A percentile compares a stretch with the other conserved stretches of the same genome.
Conservation (phyloP, 2,329 filamentous ascomycete genomes). For the Pyricularia sp. region DNA sequence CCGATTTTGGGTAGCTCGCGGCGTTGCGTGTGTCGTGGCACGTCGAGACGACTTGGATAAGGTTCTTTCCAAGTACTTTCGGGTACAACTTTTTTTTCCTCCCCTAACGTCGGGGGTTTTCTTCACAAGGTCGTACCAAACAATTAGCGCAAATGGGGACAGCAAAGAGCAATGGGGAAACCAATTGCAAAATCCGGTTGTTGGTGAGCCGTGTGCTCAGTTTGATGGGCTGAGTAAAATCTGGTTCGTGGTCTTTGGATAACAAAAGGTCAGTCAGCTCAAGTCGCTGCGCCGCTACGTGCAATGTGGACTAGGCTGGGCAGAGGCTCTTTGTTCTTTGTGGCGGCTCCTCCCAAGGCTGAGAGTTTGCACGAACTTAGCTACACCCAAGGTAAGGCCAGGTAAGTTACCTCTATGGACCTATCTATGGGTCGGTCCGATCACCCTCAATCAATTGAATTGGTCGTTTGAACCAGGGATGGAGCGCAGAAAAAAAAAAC, state of each 20-base stretch:
- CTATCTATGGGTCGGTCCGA: not conserved
- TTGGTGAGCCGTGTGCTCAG: not conserved
- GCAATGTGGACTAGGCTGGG: not conserved
- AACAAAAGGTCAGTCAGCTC: not conserved
- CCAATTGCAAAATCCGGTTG: not conserved
- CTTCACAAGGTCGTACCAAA: not conserved
- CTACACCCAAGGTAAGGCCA: not conserved
- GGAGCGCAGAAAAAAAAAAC: not conserved
- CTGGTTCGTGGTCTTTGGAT: not conserved
- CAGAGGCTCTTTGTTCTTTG: not conserved
- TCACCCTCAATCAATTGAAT: not conserved
- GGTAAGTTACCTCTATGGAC: not conserved
- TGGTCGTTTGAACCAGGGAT: not conserved
- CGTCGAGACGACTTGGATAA: not conserved
- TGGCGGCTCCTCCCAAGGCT: not conserved
- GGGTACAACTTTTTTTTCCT: not conserved
- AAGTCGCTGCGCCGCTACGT: not conserved
- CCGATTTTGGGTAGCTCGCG: not conserved
- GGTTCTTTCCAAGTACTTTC: not conserved
- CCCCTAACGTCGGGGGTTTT: not conserved
- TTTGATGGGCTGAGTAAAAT: not conserved
- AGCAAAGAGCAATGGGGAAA: not conserved
- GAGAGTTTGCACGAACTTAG: not conserved
- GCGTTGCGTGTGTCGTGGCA: not conserved
- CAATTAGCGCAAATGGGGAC: not conserved